Evolutionary conservation across 306 rosid species (phyloP).

Genomic region (Dicorynia guianensis): DNA sequence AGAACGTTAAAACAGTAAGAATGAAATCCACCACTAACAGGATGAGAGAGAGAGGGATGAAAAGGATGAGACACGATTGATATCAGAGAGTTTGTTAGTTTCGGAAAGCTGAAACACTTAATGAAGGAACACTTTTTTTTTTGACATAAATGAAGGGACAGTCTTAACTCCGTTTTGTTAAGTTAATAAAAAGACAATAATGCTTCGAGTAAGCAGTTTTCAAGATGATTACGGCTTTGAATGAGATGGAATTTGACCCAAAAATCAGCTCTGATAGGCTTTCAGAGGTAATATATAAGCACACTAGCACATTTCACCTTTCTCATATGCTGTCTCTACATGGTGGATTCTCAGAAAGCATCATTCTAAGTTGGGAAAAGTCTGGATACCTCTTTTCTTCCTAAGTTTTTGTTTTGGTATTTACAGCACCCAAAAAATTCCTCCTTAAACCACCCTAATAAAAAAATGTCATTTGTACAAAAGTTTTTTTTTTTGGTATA

Average conservation of each 20-base stretch:
- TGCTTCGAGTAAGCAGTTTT: neutral
- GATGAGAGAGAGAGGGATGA: neutral
- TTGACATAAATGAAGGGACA: too few species aligned
- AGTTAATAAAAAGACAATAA: conserved; percentile 14
- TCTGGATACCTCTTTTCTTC: neutral
- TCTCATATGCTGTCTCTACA: neutral
- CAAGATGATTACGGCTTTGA: conserved; percentile 31
- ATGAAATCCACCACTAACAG: conserved; percentile 11
- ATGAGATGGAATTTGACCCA: conserved; percentile 52
- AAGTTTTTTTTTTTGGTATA: too few species aligned
- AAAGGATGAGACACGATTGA: conserved; percentile 12
- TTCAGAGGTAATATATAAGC: conserved; percentile 44
- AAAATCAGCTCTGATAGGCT: conserved; percentile 55
- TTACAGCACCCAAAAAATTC: too few species aligned
- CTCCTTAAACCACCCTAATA: too few species aligned
- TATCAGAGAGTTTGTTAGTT: conserved; percentile 10
- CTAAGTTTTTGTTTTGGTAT: conserved; percentile 22
- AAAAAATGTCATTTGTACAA: too few species aligned
- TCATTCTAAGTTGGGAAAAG: conserved; percentile 44
- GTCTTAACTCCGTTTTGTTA: conserved; percentile 2
- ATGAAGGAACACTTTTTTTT: neutral
- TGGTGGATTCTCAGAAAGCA: conserved; percentile 46
- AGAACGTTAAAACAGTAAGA: conserved; percentile 5
- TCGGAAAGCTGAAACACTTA: conserved; percentile 18
- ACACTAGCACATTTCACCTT: conserved; percentile 39